Conservation (phyloP, 2,329 filamentous ascomycete genomes). For the Aspergillus bombycis region DNA sequence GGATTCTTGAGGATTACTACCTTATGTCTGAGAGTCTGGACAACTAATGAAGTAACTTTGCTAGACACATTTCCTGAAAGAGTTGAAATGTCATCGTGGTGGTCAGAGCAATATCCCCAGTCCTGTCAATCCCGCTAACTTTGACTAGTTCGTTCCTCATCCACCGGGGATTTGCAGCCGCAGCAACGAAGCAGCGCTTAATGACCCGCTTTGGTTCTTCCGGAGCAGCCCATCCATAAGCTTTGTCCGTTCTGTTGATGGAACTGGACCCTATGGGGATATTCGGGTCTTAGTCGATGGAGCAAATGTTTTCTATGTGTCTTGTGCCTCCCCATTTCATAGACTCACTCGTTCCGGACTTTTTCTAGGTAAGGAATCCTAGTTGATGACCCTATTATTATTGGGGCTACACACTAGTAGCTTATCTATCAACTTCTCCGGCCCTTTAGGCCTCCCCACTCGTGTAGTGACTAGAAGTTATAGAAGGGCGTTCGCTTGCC, state of each 20-base stretch:
- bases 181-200: conserved; percentile 12
- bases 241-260: conserved; percentile 1
- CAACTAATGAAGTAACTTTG: not conserved
- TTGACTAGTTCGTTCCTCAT: conserved; percentile 9
- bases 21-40: not conserved
- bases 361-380: conserved; percentile 9
- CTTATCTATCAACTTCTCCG: conserved; percentile 3
- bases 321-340: not conserved
- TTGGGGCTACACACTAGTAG: conserved; percentile 6
- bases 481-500: not conserved
- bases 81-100: conserved; percentile 1
- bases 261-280: not conserved
- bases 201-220: conserved; percentile 3
- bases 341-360: not conserved
- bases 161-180: conserved; percentile 11
- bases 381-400: conserved; percentile 11
- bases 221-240: conserved; percentile 2
- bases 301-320: not conserved
- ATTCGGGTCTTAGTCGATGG: not conserved
- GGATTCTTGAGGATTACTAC: conserved; percentile 9
- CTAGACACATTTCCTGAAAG: not conserved
- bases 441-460: conserved; percentile 11
- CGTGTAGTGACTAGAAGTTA: conserved; percentile 13
- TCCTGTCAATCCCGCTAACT: conserved; percentile 14
- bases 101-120: conserved; percentile 17